Evolutionary conservation across 2,329 filamentous ascomycete species (phyloP), one percentile per base, ranked within the genome.

Genomic region (Karstenula rhodostoma): DNA sequence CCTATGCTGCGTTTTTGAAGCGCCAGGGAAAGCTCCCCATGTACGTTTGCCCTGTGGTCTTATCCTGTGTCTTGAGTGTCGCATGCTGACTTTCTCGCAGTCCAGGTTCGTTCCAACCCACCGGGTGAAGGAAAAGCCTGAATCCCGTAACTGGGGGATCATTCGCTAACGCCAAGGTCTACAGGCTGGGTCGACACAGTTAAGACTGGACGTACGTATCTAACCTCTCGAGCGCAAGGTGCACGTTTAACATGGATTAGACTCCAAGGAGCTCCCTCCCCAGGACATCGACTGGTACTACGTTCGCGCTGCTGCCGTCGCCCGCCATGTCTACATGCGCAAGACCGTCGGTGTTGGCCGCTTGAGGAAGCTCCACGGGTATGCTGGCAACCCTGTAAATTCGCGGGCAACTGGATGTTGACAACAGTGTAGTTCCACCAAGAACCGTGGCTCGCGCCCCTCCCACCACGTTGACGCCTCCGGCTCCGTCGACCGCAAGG

Each of bases 271-370:
- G 87, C 91, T 99, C 76, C 94, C 94, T 79, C 95, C 94, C 79
- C 94, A 98, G 89, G 91, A 94, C 83, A 92, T 94, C 81, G 95
- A 99, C 89, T 99, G 95, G 95, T 90, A 87, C 86, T 90, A 90
- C 85, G 81, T 89, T 81, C 94, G 95, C 80, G 94, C 94, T 77
- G 95, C 95, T 76, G 89, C 94, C 72, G 90, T 99, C 80, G 95
- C 95, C 79, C 93, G 94, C 80, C 94, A 98, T 88, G 90, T 99
- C 87, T 99, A 99, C 89, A 88, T 99, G 83, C 92, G 95, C 86
- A 99, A 99, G 89, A 97, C 94, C 68, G 94, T 99, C 80, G 95
- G 95, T 88, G 93, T 99, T 75, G 95, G 95, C 84, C 93, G 95
- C 80, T 90, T 99, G 76, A 91, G 94, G 83, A 97, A 96, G 87